A percentile compares a stretch with the other conserved stretches of the same genome.
These are phyloP conservation scores for Leccinum barrowsii DNA, from an alignment of 768 basidiomycete species.

Conservation along the genomic window DNA sequence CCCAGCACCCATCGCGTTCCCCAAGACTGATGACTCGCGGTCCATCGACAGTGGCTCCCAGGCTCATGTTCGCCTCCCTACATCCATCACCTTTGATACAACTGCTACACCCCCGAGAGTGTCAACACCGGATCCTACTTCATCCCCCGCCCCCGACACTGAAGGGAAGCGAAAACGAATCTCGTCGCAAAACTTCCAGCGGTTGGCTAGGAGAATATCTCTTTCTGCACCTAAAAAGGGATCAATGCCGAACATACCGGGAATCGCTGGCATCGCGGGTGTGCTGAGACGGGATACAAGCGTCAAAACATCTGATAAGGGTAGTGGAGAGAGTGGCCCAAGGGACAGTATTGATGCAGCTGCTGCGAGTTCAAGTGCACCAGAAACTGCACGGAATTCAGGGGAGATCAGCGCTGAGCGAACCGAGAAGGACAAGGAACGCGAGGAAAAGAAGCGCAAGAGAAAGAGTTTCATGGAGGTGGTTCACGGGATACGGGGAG, in stretches of 20 bases:
- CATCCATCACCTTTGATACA: constrained; percentile 61
- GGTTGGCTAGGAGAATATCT: constrained; percentile 72
- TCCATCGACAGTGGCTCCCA: constrained; percentile 27
- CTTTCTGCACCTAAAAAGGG: constrained; percentile 55
- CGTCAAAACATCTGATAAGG: constrained; percentile 42
- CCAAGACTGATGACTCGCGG: constrained; percentile 36
- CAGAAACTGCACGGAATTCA: constrained; percentile 38
- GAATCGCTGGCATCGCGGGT: constrained; percentile 27
- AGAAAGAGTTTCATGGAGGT: constrained; percentile 54
- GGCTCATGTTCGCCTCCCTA: constrained; percentile 24
- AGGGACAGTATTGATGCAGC: constrained; percentile 18
- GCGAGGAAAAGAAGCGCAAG: constrained; percentile 60
- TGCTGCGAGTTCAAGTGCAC: constrained; percentile 32
- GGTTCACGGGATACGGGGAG: constrained; percentile 28
- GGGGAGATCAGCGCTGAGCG: constrained; percentile 51
- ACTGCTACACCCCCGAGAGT: constrained; percentile 56
- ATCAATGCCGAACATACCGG: constrained; percentile 41
- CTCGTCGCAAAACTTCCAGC: constrained; percentile 83
- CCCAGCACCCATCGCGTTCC: constrained; percentile 38
- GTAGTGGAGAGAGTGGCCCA: constrained; percentile 17
- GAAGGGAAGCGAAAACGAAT: constrained; percentile 79
- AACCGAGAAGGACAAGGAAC: constrained; percentile 49
- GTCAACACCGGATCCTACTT: constrained; percentile 62
- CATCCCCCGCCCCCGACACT: constrained; percentile 61
- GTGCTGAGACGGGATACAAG: constrained; percentile 31